Evolutionary conservation across 805 yeast genomes (phyloP).

Genomic region (Nakazawaea ishiwadae): DNA sequence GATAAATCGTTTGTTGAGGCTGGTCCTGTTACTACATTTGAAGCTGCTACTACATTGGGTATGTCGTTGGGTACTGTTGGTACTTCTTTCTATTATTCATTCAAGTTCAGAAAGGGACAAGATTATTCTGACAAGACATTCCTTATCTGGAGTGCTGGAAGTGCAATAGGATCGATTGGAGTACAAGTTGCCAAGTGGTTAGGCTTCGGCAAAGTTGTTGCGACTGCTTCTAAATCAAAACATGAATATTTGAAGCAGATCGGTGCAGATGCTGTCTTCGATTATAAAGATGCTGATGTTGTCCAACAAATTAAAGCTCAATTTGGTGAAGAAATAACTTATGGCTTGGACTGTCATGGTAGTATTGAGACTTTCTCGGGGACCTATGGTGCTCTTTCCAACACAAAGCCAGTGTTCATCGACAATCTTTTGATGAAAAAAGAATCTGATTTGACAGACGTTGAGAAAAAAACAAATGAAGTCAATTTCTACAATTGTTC

Average conservation of each 20-base stretch:
- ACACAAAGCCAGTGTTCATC: slow-evolving; percentile 26
- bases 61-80: slow-evolving; percentile 46
- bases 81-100: slow-evolving; percentile 50
- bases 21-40: slow-evolving; percentile 45
- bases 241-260: slow-evolving; percentile 17
- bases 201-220: slow-evolving; percentile 28
- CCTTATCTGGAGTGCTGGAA: slow-evolving; percentile 62
- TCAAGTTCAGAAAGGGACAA: slow-evolving; percentile 15
- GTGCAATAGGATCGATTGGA: slow-evolving; percentile 52
- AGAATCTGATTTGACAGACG: slow-evolving; percentile 18
- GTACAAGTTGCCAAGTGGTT: slow-evolving; percentile 54
- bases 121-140: slow-evolving; percentile 32
- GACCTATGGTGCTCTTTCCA: slow-evolving; percentile 30
- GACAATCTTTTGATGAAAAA: slow-evolving; percentile 29
- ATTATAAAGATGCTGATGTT: slow-evolving; percentile 27
- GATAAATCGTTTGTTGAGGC: slow-evolving; percentile 20
- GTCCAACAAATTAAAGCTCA: slow-evolving; percentile 23
- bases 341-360: slow-evolving; percentile 31
- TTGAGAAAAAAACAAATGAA: slow-evolving; percentile 26
- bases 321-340: slow-evolving; percentile 22
- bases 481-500: slow-evolving; percentile 29
- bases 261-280: slow-evolving; percentile 32
- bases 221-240: slow-evolving; percentile 23
- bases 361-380: slow-evolving; percentile 16
- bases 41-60: slow-evolving; percentile 62